These are phyloP conservation scores for Paraphysoderma sedebokerense DNA, from an alignment of 371 early-diverging fungal species.

Conservation along the genomic window DNA sequence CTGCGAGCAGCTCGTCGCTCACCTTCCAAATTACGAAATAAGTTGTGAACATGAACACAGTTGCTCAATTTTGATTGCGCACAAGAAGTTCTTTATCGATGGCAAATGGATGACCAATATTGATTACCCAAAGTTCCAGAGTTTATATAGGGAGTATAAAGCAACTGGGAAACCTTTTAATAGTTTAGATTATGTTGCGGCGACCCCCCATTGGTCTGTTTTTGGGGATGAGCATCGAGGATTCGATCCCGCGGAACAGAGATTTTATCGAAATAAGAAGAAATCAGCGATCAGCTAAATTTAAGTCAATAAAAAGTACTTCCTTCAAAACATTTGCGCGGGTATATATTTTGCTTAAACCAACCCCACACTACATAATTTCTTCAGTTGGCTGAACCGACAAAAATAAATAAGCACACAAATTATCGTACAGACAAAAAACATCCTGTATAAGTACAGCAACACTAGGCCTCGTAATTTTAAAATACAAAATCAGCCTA, in stretches of 20 bases:
- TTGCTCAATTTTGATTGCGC: conserved; percentile 51
- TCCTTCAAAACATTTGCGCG: no score
- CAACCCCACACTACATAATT: no score
- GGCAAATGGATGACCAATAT: conserved; percentile 66
- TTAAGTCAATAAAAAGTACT: no score
- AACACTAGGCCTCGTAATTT: no score
- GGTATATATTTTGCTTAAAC: no score
- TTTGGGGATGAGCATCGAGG: conserved; percentile 54
- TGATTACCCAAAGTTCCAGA: conserved; percentile 56
- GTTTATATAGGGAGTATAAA: conserved; percentile 42
- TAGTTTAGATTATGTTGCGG: conserved; percentile 46
- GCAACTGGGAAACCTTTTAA: conserved; percentile 43
- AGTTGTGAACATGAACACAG: conserved; percentile 61
- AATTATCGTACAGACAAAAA: no score
- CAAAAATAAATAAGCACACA: no score
- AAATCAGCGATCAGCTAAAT: no score
- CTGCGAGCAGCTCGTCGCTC: conserved; percentile 31
- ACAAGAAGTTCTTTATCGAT: conserved; percentile 44
- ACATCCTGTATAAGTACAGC: no score
- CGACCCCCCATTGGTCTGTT: conserved; percentile 59
- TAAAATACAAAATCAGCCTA: no score
- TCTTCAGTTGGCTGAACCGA: no score
- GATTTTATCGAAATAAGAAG: conserved; percentile 41
- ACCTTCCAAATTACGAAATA: conserved; percentile 46
- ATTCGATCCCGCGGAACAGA: conserved; percentile 57